Evolutionary conservation across 345 rosid species (phyloP), one percentile per base, ranked within the genome.

Genomic region (Carallia pectinifolia): DNA sequence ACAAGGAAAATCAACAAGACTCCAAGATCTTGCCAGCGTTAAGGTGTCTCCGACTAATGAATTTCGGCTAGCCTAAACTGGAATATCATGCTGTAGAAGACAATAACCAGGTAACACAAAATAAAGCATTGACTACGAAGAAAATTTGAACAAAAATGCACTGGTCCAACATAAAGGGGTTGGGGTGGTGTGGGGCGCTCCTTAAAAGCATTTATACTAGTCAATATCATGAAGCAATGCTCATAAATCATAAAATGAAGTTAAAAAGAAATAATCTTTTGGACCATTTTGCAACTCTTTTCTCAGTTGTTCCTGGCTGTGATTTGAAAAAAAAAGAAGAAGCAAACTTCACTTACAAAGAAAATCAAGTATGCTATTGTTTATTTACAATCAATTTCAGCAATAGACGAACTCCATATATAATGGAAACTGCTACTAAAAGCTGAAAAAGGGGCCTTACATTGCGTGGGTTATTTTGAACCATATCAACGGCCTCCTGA

Each of bases 401-500:
- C 10, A 15, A 52, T 16, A 10, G 8, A 9, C 50, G 33, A 17
- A 23, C 61, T 12, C 61, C 50, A 10, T 12, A 1, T 48, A 59
- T 47, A 33, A 50, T 31, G 33, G 40, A 69, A 33, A 56, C 60
- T 27, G 60, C 34, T 44, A 31, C 23, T 15, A 52, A 50, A 30
- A 19, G 17, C 34, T 48, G 58, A 61, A 62, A 68, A 12, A 38
- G 16, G n/a, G 15, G 58, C 15, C 80, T 71, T 68, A 77, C 80
- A 68, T 33, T 62, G 33, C 62, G 76, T 8, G 76, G 76, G 48
- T 77, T 72, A 59, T 64, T 77, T 63, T 77, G 76, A 54, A 77
- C 80, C 63, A 77, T 68, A 48, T 72, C 81, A 64, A 77, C 81
- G 2, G 77, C 76, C 30, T 72, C 77, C 68, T 77, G 77, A 58